Conservation (phyloP, 108 stramenopile genomes). For the Skeletonema costatum region DNA sequence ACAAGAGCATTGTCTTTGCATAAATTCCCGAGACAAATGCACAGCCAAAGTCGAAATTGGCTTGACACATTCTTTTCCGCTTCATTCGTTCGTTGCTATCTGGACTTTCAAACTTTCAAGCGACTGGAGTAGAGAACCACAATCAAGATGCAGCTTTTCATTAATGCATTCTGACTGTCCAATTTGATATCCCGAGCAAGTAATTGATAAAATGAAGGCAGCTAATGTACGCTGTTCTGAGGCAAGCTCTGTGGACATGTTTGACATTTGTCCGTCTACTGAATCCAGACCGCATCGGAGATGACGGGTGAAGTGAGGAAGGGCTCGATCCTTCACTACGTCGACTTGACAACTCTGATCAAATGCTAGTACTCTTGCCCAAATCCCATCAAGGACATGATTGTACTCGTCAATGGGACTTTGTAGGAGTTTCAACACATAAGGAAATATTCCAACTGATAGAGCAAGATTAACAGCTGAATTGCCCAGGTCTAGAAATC, state of each 20-base stretch:
- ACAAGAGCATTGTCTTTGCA: slow-evolving; percentile 53
- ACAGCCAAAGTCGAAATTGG: slow-evolving; percentile 72
- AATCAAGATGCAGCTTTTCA: slow-evolving; percentile 74
- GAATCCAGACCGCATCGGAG: slow-evolving; percentile 56
- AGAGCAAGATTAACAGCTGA: slow-evolving; percentile 95
- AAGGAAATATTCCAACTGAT: slow-evolving; percentile 96
- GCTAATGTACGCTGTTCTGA: slow-evolving; percentile 86
- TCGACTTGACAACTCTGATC: slow-evolving; percentile 92
- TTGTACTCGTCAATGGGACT: slow-evolving; percentile 89
- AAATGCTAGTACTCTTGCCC: slow-evolving; percentile 92
- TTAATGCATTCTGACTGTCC: slow-evolving; percentile 90
- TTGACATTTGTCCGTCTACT: slow-evolving; percentile 11
- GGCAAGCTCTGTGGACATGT: slow-evolving; percentile 38
- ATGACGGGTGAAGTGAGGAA: slow-evolving; percentile 87
- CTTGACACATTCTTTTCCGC: not conserved
- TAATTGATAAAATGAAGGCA: slow-evolving; percentile 85
- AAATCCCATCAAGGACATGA: slow-evolving; percentile 91
- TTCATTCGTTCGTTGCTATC: slow-evolving; percentile 32
- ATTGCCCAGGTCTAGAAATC: slow-evolving; percentile 90
- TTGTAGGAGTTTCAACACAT: slow-evolving; percentile 94
- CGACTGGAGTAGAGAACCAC: slow-evolving; percentile 61
- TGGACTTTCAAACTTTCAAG: slow-evolving; percentile 50
- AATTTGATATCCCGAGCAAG: slow-evolving; percentile 72
- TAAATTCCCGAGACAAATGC: slow-evolving; percentile 75
- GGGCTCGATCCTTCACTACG: slow-evolving; percentile 88